Evolutionary conservation across 768 basidiomycete species (phyloP), one percentile per base, ranked within the genome.

Genomic region (Phlebiopsis gigantea): DNA sequence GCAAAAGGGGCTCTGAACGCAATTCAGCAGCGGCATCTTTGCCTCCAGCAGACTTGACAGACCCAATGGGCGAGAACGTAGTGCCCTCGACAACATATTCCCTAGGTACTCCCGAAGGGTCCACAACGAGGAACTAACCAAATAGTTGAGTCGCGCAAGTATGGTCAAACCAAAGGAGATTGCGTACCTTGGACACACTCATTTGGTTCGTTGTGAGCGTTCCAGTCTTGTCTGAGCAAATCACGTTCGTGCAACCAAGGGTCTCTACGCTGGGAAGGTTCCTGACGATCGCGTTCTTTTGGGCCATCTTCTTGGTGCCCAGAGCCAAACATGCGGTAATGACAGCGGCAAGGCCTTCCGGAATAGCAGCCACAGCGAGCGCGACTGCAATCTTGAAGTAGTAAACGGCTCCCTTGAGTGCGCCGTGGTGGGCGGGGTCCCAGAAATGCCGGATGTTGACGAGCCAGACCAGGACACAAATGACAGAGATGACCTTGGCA

Each of bases 351-450:
- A 99, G 75, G 57, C 96, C 96, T 72, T 99, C 96, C 0, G 97
- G 96, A 67, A 98, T 99, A 41, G 96, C 96, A 57, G 96, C 96
- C 41, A 99, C 96, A n/a, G 97, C 96, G 45, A 99, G 77, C 4
- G 97, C 94, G 44, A 99, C 97, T 31, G 96, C 96, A 68, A 99
- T 98, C 75, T 99, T 99, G 81, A 99, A 92, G 74, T 99, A 99
- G 72, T 98, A 98, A 53, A 99, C 83, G 0, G 96, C 96, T 42
- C 96, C 96, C 69, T 93, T 93, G 65, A 98, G 77, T 46, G 75
- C 83, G 48, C 95, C 91, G 62, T 89, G 90, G 68, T 99, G 96
- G 24, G 90, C 82, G 3, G 96, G 93, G 67, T 99, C 96, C 81
- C 83, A 87, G 72, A 99, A 99, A 73, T 99, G 93, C 50, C 90